phyloP scores from a whole-genome alignment of 2,329 filamentous ascomycete genomes.

The Claviceps humidiphila region DNA sequence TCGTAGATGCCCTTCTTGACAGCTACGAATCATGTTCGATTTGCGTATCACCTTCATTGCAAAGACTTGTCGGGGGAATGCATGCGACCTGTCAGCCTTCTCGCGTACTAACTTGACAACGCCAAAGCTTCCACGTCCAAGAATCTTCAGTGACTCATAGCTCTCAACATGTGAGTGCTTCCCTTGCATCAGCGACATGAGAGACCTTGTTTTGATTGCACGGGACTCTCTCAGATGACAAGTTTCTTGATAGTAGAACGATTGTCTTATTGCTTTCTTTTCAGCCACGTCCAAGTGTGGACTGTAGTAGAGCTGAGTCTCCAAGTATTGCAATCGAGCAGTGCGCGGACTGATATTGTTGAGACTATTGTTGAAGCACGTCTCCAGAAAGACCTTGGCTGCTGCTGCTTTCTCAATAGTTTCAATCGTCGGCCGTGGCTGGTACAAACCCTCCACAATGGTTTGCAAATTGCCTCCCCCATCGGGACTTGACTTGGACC shows the following conservation, averaged over 20 bases:
- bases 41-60: constrained; percentile 98
- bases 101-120: constrained; percentile 78
- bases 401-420: constrained; percentile 71
- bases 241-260: constrained; percentile 55
- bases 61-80: constrained; percentile 45
- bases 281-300: constrained; percentile 42
- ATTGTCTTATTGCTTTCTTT: constrained; percentile 35
- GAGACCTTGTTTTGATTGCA: constrained; percentile 36
- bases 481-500: constrained; percentile 24
- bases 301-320: constrained; percentile 40
- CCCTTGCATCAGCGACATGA: constrained; percentile 4
- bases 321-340: constrained; percentile 21
- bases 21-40: constrained; percentile 78
- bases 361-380: constrained; percentile 62
- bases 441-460: constrained; percentile 19
- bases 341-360: constrained; percentile 25
- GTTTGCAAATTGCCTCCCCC: constrained; percentile 19
- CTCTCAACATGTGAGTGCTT: constrained; percentile 13
- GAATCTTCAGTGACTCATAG: constrained; percentile 69
- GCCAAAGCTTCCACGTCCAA: constrained; percentile 91
- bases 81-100: constrained; percentile 24
- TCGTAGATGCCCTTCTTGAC: constrained; percentile 82
- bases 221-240: constrained; percentile 63
- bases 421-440: constrained; percentile 20
- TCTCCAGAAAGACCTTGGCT: constrained; percentile 78